These are phyloP conservation scores for Dalbergia cochinchinensis DNA, from an alignment of 306 rosid species.

Conservation along the genomic window DNA sequence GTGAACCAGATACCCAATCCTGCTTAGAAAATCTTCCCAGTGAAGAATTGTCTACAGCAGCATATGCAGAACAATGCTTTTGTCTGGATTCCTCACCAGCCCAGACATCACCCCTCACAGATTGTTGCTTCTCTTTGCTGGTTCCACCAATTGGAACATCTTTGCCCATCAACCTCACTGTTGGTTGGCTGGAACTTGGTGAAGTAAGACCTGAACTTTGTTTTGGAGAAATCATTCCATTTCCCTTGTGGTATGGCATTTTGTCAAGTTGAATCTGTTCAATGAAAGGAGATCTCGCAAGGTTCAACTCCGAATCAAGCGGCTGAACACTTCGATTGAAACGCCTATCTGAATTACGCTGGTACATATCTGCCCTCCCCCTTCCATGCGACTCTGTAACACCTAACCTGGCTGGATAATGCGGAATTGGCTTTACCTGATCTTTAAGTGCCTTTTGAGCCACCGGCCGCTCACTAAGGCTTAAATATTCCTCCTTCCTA, in stretches of 20 bases:
- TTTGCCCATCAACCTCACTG: constrained; percentile 87
- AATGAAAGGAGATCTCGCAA: constrained; percentile 43
- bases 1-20: constrained; percentile 48
- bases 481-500: constrained; percentile 48
- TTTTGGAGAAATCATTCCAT: constrained; percentile 49
- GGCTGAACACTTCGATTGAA: constrained; percentile 47
- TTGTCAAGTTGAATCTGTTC: constrained; percentile 56
- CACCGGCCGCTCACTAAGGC: constrained; percentile 49
- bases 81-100: constrained; percentile 58
- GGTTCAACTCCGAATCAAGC: constrained; percentile 55
- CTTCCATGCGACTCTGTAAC: constrained; percentile 54
- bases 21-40: constrained; percentile 50
- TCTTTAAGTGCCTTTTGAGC: constrained; percentile 53
- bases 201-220: constrained; percentile 51
- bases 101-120: constrained; percentile 62
- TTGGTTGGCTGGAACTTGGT: constrained; percentile 60
- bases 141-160: constrained; percentile 79
- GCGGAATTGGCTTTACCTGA: constrained; percentile 56
- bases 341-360: constrained; percentile 55
- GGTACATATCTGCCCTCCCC: constrained; percentile 53
- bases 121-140: constrained; percentile 57
- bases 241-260: constrained; percentile 49
- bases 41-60: constrained; percentile 41
- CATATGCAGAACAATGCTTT: constrained; percentile 50
- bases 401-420: constrained; percentile 66